phyloP scores from a whole-genome alignment of 768 basidiomycete genomes.

The Glaciozyma martinii region DNA sequence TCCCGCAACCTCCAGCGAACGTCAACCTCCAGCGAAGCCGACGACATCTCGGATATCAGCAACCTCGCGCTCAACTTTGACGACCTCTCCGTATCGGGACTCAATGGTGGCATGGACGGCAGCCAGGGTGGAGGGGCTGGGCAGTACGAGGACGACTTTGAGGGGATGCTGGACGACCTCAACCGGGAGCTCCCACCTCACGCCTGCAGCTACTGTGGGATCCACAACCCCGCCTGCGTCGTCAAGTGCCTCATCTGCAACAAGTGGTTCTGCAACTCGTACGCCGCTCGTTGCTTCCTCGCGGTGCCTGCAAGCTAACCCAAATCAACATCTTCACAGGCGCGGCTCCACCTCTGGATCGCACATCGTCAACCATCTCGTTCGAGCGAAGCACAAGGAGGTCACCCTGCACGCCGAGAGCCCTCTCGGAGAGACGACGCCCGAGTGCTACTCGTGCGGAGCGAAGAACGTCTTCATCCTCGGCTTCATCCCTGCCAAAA shows the following conservation, averaged over 20 bases:
- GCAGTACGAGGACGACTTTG: constrained; percentile 67
- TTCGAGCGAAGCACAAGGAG: constrained; percentile 98
- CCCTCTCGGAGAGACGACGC: constrained; percentile 91
- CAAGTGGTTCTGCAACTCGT: constrained; percentile 97
- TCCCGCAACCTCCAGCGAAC: background rate
- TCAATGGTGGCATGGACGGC: background rate
- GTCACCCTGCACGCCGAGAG: constrained; percentile 92
- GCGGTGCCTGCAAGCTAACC: no score
- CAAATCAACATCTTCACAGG: background rate
- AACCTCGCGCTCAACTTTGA: constrained; percentile 22
- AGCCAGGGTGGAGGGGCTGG: constrained; percentile 5
- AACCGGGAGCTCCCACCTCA: constrained; percentile 86
- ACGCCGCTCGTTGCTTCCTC: no score
- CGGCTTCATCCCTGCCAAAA: constrained; percentile 98
- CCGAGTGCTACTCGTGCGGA: constrained; percentile 98
- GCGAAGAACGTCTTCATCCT: constrained; percentile 99
- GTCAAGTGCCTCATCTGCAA: constrained; percentile 87
- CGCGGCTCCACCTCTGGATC: constrained; percentile 88
- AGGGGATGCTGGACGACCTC: constrained; percentile 77
- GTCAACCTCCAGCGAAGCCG: background rate
- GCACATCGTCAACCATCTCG: constrained; percentile 97
- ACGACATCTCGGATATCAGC: constrained; percentile 5
- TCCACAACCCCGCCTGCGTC: constrained; percentile 92
- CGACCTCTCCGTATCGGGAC: constrained; percentile 8
- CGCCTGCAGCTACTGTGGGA: constrained; percentile 98